phyloP scores from a whole-genome alignment of 345 rosid species.

The Kandelia obovata region DNA sequence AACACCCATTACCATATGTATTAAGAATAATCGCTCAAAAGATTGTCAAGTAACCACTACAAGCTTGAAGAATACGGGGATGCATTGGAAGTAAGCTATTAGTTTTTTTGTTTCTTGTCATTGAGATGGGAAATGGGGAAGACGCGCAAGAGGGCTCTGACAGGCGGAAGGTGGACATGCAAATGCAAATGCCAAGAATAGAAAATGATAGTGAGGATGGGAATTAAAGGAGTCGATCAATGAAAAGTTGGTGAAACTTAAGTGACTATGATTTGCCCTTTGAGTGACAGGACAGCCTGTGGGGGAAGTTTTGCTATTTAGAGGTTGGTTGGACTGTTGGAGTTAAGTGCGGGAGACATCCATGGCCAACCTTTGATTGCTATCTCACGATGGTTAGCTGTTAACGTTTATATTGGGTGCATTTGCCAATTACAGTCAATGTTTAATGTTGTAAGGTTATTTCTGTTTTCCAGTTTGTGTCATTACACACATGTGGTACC shows the following conservation, averaged over 20 bases:
- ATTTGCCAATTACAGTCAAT: not conserved
- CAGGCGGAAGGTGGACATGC: not conserved
- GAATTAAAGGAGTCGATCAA: not conserved
- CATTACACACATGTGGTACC: not conserved
- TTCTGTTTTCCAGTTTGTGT: not conserved
- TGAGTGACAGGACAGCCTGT: not conserved
- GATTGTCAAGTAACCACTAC: not conserved
- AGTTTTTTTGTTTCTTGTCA: not conserved
- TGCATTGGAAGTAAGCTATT: not conserved
- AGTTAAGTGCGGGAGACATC: conserved; percentile 11
- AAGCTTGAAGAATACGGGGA: not conserved
- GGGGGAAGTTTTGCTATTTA: not conserved
- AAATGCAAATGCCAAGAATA: conserved; percentile 2
- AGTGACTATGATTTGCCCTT: not conserved
- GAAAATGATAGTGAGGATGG: not conserved
- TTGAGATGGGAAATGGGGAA: not conserved
- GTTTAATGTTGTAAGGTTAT: not conserved
- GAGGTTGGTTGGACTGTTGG: conserved; percentile 1
- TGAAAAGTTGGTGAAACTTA: not conserved
- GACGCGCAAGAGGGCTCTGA: not conserved
- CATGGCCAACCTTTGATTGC: conserved; percentile 11
- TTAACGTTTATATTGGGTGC: not conserved
- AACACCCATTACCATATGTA: conserved; percentile 22
- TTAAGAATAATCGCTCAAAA: not conserved
- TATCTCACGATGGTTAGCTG: not conserved